Conservation (phyloP, 169 alveolate genomes). For the Amoebophrya sp. region DNA sequence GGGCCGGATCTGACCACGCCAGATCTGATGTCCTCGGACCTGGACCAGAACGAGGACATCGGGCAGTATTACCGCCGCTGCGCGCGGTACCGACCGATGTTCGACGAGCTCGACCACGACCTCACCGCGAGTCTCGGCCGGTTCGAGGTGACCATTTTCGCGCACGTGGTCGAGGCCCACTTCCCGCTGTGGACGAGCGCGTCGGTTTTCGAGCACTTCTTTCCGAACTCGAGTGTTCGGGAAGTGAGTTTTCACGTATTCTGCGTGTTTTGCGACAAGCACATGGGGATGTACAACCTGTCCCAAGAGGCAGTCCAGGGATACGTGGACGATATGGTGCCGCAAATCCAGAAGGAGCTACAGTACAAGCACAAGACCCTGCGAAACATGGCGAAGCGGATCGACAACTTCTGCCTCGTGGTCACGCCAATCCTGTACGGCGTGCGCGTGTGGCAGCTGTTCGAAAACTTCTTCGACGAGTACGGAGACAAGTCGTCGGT, state of each 20-base stretch:
- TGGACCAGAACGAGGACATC: too few species aligned
- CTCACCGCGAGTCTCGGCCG: background rate
- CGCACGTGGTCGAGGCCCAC: background rate
- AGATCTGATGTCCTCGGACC: too few species aligned
- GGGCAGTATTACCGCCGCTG: too few species aligned
- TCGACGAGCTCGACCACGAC: background rate
- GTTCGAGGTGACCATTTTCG: background rate
- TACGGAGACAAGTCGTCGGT: background rate
- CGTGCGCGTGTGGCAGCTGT: background rate
- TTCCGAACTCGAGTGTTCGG: too few species aligned
- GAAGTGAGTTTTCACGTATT: background rate
- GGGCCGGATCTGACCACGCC: too few species aligned
- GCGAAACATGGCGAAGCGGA: background rate
- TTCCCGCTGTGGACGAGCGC: background rate
- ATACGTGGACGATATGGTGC: background rate
- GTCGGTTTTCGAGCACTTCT: background rate
- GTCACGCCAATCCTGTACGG: background rate
- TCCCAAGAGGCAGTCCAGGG: background rate
- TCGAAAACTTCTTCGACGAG: background rate
- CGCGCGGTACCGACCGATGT: background rate
- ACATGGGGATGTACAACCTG: background rate
- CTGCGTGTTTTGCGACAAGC: background rate
- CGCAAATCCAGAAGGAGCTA: background rate
- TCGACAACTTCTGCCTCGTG: background rate
- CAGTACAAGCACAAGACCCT: background rate